Percentiles rank a stretch among this genome's conserved stretches.
These are phyloP conservation scores for Malus fusca DNA, from an alignment of 306 rosid genomes.

Conservation along the genomic window DNA sequence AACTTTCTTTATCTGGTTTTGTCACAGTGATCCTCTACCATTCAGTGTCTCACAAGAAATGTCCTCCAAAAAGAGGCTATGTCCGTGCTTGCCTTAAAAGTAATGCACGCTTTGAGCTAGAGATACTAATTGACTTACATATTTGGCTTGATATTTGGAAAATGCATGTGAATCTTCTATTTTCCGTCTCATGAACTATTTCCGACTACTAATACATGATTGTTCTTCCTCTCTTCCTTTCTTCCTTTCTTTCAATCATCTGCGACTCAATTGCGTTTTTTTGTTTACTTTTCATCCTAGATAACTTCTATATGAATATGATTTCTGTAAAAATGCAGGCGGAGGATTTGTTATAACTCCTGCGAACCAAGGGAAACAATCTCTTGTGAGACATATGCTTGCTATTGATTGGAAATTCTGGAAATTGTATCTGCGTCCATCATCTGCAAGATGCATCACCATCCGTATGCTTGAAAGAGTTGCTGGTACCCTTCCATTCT, in stretches of 20 bases:
- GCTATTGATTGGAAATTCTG: slow-evolving; percentile 87
- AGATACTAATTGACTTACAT: slow-evolving; percentile 2
- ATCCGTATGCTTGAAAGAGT: slow-evolving; percentile 73
- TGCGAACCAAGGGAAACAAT: slow-evolving; percentile 55
- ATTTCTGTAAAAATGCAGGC: slow-evolving; percentile 33
- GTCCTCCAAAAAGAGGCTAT: slow-evolving; percentile 60
- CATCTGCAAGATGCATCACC: slow-evolving; percentile 61
- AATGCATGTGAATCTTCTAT: background rate
- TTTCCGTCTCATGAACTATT: background rate
- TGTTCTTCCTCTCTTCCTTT: background rate
- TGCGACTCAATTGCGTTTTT: background rate
- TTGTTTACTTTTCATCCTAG: background rate
- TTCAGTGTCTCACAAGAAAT: slow-evolving; percentile 68
- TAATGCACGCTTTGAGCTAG: slow-evolving; percentile 56
- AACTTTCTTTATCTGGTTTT: slow-evolving; percentile 17
- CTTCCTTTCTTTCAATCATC: background rate
- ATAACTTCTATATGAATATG: background rate
- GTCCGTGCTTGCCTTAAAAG: slow-evolving; percentile 93
- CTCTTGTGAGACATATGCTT: slow-evolving; percentile 87
- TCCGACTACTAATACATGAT: background rate
- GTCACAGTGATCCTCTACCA: slow-evolving; percentile 66
- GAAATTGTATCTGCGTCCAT: slow-evolving; percentile 58
- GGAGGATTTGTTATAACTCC: slow-evolving; percentile 91
- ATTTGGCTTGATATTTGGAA: slow-evolving; percentile 9
- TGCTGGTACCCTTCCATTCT: slow-evolving; percentile 44